Conservation (phyloP, 2,329 filamentous ascomycete genomes). For the Botrytis elliptica region DNA sequence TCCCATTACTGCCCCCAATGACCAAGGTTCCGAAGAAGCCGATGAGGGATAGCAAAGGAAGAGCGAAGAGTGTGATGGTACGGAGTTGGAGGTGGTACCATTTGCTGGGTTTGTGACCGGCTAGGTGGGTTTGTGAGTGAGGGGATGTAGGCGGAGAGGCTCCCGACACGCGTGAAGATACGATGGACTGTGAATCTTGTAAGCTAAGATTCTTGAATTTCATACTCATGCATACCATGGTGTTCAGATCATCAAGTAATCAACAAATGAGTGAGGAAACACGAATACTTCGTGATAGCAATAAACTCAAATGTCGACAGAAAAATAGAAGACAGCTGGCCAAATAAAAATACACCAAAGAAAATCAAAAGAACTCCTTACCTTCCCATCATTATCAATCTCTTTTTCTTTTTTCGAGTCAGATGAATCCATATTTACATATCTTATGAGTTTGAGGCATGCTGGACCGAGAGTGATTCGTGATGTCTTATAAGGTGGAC, state of each 20-base stretch:
- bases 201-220: background rate
- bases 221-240: slow-evolving; percentile 14
- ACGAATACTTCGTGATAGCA: background rate
- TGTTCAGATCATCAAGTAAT: background rate
- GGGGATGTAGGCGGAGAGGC: slow-evolving; percentile 8
- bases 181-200: slow-evolving; percentile 16
- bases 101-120: slow-evolving; percentile 11
- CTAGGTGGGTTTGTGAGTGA: slow-evolving; percentile 15
- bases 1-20: slow-evolving; percentile 29
- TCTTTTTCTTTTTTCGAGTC: slow-evolving; percentile 1
- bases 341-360: background rate
- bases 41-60: slow-evolving; percentile 29
- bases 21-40: slow-evolving; percentile 26
- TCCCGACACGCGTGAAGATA: slow-evolving; percentile 16
- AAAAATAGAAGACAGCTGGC: slow-evolving; percentile 1
- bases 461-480: background rate
- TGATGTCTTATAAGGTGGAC: slow-evolving; percentile 1
- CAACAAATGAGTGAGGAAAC: background rate
- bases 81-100: slow-evolving; percentile 26
- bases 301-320: background rate
- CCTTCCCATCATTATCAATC: background rate
- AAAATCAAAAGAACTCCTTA: background rate
- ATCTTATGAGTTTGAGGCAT: slow-evolving; percentile 4
- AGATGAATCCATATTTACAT: slow-evolving; percentile 13
- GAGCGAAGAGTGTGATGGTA: slow-evolving; percentile 24